Percentiles rank a stretch among this genome's conserved stretches.
These are phyloP conservation scores for Brettanomyces sp. DNA, from an alignment of 805 yeast genomes.

Conservation along the genomic window DNA sequence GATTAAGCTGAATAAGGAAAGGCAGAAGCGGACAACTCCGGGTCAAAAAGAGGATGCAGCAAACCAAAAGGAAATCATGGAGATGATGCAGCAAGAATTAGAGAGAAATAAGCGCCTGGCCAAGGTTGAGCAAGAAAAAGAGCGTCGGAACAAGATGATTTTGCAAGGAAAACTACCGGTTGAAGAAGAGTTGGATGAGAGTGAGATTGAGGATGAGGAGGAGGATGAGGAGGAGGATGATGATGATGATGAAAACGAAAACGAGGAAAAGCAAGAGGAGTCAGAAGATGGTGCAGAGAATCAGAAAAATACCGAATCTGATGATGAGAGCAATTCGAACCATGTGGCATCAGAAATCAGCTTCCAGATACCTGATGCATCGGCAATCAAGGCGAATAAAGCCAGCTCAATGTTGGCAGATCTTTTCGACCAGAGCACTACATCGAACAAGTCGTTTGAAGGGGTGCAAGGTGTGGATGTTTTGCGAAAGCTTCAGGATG, in stretches of 20 bases:
- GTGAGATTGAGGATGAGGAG: conserved; percentile 10
- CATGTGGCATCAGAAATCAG: conserved; percentile 23
- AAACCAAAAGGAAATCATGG: conserved; percentile 9
- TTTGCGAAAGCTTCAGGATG: neutral
- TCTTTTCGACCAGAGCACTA: conserved; percentile 15
- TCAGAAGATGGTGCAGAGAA: conserved; percentile 18
- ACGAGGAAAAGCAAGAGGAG: conserved; percentile 15
- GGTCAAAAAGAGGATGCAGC: conserved; percentile 7
- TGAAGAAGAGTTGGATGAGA: conserved; percentile 13
- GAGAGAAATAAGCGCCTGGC: conserved; percentile 1
- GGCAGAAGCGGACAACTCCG: neutral
- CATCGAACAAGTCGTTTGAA: conserved; percentile 12
- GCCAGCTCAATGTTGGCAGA: conserved; percentile 15
- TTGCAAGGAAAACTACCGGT: conserved; percentile 9
- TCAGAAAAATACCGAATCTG: conserved; percentile 24
- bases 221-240: conserved; percentile 17
- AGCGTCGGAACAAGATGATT: conserved; percentile 9
- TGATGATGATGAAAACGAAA: conserved; percentile 16
- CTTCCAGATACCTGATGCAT: conserved; percentile 23
- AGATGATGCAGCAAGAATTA: conserved; percentile 4
- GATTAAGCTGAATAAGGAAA: neutral
- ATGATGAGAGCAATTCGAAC: conserved; percentile 19
- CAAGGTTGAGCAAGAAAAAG: conserved; percentile 8
- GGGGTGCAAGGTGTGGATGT: conserved; percentile 8
- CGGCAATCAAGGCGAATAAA: conserved; percentile 16